Base-by-base conservation (phyloP, 495 filamentous ascomycete species). In the Hypoxylon cercidicola region DNA sequence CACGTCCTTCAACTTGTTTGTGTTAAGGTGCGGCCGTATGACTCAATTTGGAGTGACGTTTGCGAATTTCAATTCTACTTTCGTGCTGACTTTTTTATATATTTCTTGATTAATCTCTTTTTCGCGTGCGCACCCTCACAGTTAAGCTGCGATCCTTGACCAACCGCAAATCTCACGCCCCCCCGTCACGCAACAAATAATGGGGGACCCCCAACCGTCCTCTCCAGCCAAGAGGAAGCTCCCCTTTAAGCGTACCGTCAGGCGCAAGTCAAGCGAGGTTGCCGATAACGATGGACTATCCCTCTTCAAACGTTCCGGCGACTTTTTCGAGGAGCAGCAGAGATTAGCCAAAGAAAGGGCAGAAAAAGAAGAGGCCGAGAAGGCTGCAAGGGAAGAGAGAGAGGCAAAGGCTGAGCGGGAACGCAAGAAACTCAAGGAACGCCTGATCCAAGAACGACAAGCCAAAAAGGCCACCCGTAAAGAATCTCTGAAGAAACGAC, bases 171-270 rank as follows among this genome's bases (percentile, higher is more conserved):
- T 15, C 39, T n/a, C 15, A 16, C 45, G n/a, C 51, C 69, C 40
- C 55, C 55, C 21, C 47, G 12, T 37, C n/a, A 19, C 40, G 13
- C 12, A 53, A 49, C 21, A 41, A 28, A 43, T 30, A 19, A 73
- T 73, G 71, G 68, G 62, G 7, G 65, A 64, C 34, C 34, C 47
- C 30, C 64, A 59, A 18, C 59, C 55, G 21, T 49, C 74, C 8
- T 34, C 68, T 9, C 57, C 71, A 23, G 46, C 62, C 15, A 90
- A 88, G 79, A 82, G 80, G 51, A 81, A 82, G 0, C 81, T 92
- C 28, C 92, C 92, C 72, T 92, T 88, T 32, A 88, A 86, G 71
- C 87, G 88, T 23, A 80, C 83, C 0, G 88, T 81, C 75, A 79
- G 83, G 37, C 75, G 70, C n/a, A 82, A 73, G 40, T 77, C 76